A percentile compares a stretch with the other conserved stretches of the same genome.
Conservation (phyloP, 805 yeast genomes). For the Candida peoriensis region DNA sequence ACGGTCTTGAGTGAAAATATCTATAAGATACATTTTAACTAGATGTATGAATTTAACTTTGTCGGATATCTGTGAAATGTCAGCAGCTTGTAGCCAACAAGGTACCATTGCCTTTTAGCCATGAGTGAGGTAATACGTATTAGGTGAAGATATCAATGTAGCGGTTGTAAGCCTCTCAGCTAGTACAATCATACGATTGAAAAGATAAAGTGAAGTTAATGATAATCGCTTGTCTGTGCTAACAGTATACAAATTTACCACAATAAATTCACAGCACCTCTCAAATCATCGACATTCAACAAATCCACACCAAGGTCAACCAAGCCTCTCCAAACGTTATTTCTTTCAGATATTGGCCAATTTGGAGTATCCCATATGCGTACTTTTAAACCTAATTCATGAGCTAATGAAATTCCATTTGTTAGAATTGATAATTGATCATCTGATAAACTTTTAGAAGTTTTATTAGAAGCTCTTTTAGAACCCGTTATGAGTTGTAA, state of each 20-base stretch:
- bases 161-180: too few species aligned
- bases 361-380: conserved; percentile 69
- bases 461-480: conserved; percentile 4
- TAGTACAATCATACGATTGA: too few species aligned
- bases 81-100: too few species aligned
- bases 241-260: background rate
- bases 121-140: too few species aligned
- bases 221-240: too few species aligned
- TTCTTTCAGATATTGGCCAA: conserved; percentile 51
- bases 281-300: conserved; percentile 59
- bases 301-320: conserved; percentile 47
- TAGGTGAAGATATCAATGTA: too few species aligned
- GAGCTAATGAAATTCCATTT: conserved; percentile 33
- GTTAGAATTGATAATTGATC: conserved; percentile 30
- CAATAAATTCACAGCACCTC: conserved; percentile 28
- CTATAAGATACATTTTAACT: too few species aligned
- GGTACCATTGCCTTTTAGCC: too few species aligned
- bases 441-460: conserved; percentile 25
- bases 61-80: too few species aligned
- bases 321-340: conserved; percentile 45
- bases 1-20: too few species aligned
- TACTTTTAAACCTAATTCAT: conserved; percentile 44
- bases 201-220: too few species aligned
- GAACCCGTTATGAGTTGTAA: conserved; percentile 23
- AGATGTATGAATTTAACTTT: too few species aligned